Percentiles rank a stretch among this genome's conserved stretches.
These are phyloP conservation scores for Geranium rotundifolium DNA, from an alignment of 345 rosid species.

Conservation along the genomic window DNA sequence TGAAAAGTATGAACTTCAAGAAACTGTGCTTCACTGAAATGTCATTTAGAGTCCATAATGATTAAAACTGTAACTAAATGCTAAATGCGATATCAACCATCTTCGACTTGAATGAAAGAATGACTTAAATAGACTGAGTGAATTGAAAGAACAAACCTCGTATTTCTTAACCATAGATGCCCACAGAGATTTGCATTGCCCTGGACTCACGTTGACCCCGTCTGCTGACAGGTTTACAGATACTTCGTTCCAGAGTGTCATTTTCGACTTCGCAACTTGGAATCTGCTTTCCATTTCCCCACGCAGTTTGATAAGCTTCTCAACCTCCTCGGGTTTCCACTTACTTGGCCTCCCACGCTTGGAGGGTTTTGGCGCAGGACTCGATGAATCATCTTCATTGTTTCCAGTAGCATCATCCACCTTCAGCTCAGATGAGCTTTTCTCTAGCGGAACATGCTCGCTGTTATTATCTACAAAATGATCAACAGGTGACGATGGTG, in stretches of 20 bases:
- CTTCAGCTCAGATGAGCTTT: constrained; percentile 12
- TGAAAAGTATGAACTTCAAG: too few species aligned
- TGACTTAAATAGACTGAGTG: too few species aligned
- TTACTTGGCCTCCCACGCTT: constrained; percentile 48
- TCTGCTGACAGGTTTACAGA: constrained; percentile 45
- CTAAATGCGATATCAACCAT: too few species aligned
- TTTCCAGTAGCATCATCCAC: constrained; percentile 20
- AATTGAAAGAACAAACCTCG: constrained; percentile 37
- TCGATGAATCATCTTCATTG: constrained; percentile 26
- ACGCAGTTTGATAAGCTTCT: constrained; percentile 57
- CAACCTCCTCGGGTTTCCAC: constrained; percentile 89
- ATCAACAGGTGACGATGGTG: constrained; percentile 12
- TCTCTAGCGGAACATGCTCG: constrained; percentile 10
- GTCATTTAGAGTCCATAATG: too few species aligned
- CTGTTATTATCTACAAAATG: constrained; percentile 15
- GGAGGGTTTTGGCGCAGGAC: constrained; percentile 32
- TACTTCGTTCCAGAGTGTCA: constrained; percentile 93
- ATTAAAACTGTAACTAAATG: too few species aligned
- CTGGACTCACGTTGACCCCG: constrained; percentile 61
- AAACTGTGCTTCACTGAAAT: too few species aligned
- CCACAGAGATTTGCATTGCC: constrained; percentile 91
- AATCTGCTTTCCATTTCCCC: constrained; percentile 60
- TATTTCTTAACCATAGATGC: constrained; percentile 77
- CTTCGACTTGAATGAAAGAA: too few species aligned
- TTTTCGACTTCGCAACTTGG: constrained; percentile 70